phyloP scores from a whole-genome alignment of 495 filamentous ascomycete species.

The Xylaria grammica region DNA sequence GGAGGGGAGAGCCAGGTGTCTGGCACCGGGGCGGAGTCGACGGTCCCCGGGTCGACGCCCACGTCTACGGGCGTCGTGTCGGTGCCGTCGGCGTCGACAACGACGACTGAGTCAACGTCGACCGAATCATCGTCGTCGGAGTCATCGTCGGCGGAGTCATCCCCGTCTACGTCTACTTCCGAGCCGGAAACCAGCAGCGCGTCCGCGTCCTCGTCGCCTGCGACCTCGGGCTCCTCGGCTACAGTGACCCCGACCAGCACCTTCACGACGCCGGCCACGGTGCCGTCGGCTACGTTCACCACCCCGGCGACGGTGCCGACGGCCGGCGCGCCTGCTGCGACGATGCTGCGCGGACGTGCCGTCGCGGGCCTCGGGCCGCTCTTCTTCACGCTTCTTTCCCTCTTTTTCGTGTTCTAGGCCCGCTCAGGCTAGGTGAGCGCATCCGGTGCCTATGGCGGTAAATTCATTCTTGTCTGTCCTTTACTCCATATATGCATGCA shows the following conservation, averaged over 20 bases:
- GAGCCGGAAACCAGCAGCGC: neutral
- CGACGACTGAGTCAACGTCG: neutral
- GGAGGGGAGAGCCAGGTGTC: constrained; percentile 28
- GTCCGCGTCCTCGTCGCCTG: neutral
- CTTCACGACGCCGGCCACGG: neutral
- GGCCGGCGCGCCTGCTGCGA: constrained; percentile 14
- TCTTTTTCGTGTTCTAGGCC: constrained; percentile 18
- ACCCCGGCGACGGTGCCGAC: constrained; percentile 1
- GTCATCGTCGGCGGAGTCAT: neutral
- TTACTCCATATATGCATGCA: neutral
- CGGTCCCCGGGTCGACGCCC: constrained; percentile 26
- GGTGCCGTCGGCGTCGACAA: neutral
- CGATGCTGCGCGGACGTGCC: neutral
- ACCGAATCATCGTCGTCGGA: neutral
- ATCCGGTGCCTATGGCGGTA: too few species aligned
- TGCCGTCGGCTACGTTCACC: neutral
- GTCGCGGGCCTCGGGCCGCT: neutral
- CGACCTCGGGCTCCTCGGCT: constrained; percentile 6
- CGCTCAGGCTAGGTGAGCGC: too few species aligned
- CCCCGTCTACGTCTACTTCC: constrained; percentile 1
- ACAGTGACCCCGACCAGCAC: neutral
- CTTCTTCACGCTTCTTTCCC: constrained; percentile 13
- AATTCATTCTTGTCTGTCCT: neutral
- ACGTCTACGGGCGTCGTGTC: neutral
- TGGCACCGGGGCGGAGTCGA: constrained; percentile 23